Evolutionary conservation across 75 land plant genomes (phyloP).

Genomic region (Selaginella moellendorffii): DNA sequence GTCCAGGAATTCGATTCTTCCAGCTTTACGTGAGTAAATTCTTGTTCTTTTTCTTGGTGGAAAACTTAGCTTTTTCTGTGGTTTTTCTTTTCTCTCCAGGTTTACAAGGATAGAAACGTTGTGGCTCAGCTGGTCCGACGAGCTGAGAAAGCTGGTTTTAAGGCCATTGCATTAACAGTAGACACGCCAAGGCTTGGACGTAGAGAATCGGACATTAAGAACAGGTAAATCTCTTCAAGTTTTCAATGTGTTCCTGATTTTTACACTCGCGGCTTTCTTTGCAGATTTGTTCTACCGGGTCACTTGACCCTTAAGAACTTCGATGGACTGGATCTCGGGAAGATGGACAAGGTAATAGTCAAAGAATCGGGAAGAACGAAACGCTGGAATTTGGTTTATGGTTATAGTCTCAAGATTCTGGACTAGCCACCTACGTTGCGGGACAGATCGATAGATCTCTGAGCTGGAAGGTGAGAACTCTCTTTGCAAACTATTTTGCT

Average conservation of each 20-base stretch:
- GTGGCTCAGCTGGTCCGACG: constrained; percentile 77
- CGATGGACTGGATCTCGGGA: constrained; percentile 85
- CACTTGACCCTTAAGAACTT: constrained; percentile 84
- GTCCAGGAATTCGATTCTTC: constrained; percentile 74
- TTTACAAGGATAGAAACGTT: constrained; percentile 73
- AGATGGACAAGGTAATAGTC: constrained; percentile 78
- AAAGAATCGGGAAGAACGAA: no score
- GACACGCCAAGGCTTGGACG: constrained; percentile 82
- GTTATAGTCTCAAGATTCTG: constrained; percentile 69
- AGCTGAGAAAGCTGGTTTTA: constrained; percentile 82
- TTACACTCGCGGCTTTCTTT: neutral
- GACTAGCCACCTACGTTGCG: constrained; percentile 95
- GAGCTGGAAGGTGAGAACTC: constrained; percentile 95
- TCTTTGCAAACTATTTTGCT: no score
- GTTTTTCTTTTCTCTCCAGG: constrained; percentile 22
- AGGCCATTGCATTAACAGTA: constrained; percentile 80
- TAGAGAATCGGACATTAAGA: constrained; percentile 80
- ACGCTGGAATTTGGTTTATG: neutral
- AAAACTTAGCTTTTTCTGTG: no score
- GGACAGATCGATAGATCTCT: constrained; percentile 76
- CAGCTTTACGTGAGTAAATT: constrained; percentile 79
- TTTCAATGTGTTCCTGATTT: neutral
- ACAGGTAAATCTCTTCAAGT: constrained; percentile 43
- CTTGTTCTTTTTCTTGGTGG: no score
- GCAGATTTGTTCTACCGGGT: constrained; percentile 73